Evolutionary conservation across 148 eudicot genomes (phyloP).

Genomic region (Camellia japonica): DNA sequence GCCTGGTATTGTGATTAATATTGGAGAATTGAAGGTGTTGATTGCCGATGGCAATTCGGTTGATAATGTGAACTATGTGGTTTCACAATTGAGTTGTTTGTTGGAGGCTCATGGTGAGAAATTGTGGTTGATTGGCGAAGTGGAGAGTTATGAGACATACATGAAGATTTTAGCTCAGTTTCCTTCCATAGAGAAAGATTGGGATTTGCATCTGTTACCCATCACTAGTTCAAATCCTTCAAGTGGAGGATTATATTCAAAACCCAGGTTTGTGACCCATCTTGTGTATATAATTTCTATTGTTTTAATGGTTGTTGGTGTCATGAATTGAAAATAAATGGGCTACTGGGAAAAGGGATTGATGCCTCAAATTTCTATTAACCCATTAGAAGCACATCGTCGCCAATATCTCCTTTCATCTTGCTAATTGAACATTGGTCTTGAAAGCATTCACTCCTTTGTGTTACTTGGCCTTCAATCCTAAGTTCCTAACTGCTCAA

Average conservation of each 20-base stretch:
- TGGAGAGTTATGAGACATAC: constrained; percentile 43
- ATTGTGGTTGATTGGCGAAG: constrained; percentile 52
- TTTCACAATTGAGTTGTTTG: constrained; percentile 34
- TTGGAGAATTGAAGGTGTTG: constrained; percentile 63
- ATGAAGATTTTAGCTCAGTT: constrained; percentile 41
- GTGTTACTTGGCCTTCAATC: no score
- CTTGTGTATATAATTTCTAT: background rate
- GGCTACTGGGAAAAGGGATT: background rate
- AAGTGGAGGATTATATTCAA: constrained; percentile 32
- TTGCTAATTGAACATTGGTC: no score
- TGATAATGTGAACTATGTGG: constrained; percentile 33
- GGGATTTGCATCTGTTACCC: constrained; percentile 68
- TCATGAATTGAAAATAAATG: background rate
- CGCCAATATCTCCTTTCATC: no score
- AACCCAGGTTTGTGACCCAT: constrained; percentile 48
- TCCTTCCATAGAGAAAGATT: constrained; percentile 50
- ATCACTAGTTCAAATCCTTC: constrained; percentile 43
- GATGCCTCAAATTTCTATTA: no score
- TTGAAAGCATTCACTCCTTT: no score
- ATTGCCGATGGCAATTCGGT: constrained; percentile 13
- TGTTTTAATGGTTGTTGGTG: background rate
- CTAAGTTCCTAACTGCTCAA: no score
- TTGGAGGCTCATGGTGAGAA: constrained; percentile 41
- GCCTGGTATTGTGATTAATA: constrained; percentile 34
- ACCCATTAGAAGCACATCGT: no score